Base-by-base conservation (phyloP, 306 rosid species). In the Gastrolobium bilobum region DNA sequence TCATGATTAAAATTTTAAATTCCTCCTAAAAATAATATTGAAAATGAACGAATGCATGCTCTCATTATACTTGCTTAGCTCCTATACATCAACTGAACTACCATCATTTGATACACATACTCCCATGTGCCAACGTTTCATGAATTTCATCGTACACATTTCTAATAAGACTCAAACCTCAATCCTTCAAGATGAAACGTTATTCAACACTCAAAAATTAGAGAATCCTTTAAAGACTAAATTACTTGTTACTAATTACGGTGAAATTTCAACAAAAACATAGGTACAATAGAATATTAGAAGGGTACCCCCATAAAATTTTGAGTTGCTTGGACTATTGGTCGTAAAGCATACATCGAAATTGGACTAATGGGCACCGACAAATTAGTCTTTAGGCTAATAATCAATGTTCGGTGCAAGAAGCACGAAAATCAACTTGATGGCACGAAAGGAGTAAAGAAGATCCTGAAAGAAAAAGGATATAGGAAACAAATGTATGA, bases 301-400 rank as follows among this genome's bases (percentile, higher is more conserved):
- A 37, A 38, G 34, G 11, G 71, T 20, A 4, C 58, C 48, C 26
- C 31, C 30, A 38, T 38, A 34, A 10, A 62, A 29, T 30, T n/a
- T 71, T 30, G 53, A 35, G 66, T 71, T 62, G 47, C 31, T 10
- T 68, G 65, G 65, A 47, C 63, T 71, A 8, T 60, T 71, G 78
- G 78, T 79, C 66, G 34, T 79, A 71, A 71, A 79, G 73, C 31
- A 71, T 30, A 6, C 4, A 62, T 14, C 0, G 31, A 33, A 64
- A 72, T 53, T 51, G 79, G 84, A 62, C 7, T 39, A 31, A 42
- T 30, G 65, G 66, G 15, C 51, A 62, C 40, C 48, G 47, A 53
- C 68, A 80, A 43, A 54, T 14, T 51, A 31, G 39, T 42, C 37
- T 81, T 59, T 38, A 29, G 29, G 38, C 26, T 58, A 20, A 20